Evolutionary conservation across 1,139 yeast genomes (phyloP).

Genomic region (Zygotorulaspora mrakii): DNA sequence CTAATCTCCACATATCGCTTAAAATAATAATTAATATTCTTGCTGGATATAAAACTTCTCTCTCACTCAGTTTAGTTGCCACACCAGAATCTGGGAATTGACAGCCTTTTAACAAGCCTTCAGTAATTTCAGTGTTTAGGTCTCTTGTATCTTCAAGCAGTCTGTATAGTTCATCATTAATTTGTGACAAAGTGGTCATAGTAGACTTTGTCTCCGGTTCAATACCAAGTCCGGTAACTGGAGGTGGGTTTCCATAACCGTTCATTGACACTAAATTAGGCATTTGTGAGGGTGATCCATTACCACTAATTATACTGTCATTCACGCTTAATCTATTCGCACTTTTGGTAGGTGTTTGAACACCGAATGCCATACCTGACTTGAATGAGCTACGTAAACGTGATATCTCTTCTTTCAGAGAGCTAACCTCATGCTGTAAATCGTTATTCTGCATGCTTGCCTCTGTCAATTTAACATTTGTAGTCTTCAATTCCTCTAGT

Average conservation of each 20-base stretch:
- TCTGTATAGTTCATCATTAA: constrained; percentile 68
- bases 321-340: constrained; percentile 21
- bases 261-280: constrained; percentile 12
- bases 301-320: constrained; percentile 18
- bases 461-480: constrained; percentile 59
- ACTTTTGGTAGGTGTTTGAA: constrained; percentile 27
- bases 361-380: constrained; percentile 37
- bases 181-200: constrained; percentile 50
- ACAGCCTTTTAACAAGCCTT: constrained; percentile 82
- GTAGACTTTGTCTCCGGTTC: constrained; percentile 41
- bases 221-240: constrained; percentile 15
- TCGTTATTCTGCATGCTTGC: constrained; percentile 67
- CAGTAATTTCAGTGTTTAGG: constrained; percentile 79
- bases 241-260: constrained; percentile 12
- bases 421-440: constrained; percentile 62
- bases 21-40: constrained; percentile 87
- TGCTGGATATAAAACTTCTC: constrained; percentile 95
- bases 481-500: constrained; percentile 58
- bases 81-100: constrained; percentile 84
- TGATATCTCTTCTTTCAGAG: constrained; percentile 63
- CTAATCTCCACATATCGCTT: constrained; percentile 98
- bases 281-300: constrained; percentile 13
- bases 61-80: constrained; percentile 75
- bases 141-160: constrained; percentile 75
- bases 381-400: constrained; percentile 41